Evolutionary conservation across 306 rosid genomes (phyloP).

Genomic region (Benincasa hispida): DNA sequence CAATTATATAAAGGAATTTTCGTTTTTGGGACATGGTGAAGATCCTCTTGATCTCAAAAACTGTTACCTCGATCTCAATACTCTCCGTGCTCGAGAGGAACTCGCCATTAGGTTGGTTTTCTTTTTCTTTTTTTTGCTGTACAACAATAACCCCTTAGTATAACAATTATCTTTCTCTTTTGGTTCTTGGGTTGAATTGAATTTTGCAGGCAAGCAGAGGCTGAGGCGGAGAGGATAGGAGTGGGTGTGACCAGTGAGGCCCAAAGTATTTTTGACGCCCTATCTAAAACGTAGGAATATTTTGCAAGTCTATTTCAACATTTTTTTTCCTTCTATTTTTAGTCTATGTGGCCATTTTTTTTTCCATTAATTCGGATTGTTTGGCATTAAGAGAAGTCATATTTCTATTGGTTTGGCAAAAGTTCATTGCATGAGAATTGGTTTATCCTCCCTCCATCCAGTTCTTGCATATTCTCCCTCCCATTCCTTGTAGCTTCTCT

Average conservation of each 20-base stretch:
- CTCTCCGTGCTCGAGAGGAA: constrained; percentile 64
- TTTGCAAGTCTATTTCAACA: background rate
- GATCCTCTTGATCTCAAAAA: constrained; percentile 62
- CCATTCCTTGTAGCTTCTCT: no score
- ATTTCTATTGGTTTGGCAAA: no score
- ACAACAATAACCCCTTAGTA: background rate
- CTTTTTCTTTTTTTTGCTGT: no score
- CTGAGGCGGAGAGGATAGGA: constrained; percentile 85
- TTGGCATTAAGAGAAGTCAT: no score
- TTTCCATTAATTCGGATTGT: background rate
- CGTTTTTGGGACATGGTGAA: constrained; percentile 45
- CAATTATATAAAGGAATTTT: constrained; percentile 58
- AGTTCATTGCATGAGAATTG: no score
- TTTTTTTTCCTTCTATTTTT: background rate
- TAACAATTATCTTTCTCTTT: background rate
- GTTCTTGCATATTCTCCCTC: no score
- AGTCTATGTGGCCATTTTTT: background rate
- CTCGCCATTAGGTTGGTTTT: constrained; percentile 49
- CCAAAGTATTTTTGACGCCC: constrained; percentile 79
- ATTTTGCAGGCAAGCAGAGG: constrained; percentile 64
- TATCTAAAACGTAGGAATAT: constrained; percentile 60
- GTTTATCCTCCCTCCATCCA: no score
- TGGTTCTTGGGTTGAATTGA: background rate
- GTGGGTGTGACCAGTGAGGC: constrained; percentile 88
- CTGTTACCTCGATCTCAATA: constrained; percentile 50